Evolutionary conservation across 2,329 filamentous ascomycete genomes (phyloP), one percentile per base, ranked within the genome.

Genomic region (Didymosphaeria variabile): DNA sequence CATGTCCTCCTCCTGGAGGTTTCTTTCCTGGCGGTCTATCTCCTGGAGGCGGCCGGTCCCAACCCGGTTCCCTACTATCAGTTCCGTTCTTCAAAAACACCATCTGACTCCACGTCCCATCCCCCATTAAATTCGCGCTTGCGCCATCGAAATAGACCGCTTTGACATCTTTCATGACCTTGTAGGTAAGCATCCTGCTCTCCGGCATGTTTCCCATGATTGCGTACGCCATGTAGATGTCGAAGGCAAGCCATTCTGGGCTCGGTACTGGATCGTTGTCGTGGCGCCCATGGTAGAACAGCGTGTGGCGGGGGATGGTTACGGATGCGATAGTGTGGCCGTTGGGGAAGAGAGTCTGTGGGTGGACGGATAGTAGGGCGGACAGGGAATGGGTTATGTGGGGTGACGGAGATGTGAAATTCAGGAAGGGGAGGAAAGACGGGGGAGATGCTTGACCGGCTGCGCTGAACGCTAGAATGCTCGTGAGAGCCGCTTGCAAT

Each of bases 171-270:
- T 78, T 79, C 19, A 77, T 81, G 1, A 82, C 82, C 64, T 84
- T 79, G 67, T 83, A 86, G 1, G 81, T 84, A 40, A 85, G 74
- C 73, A 85, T 74, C 60, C 80, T 79, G 9, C 80, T 82, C 54
- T 81, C 70, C 36, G 78, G 74, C 26, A 75, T 73, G 0, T 72
- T 73, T 21, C 83, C 83, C 79, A 84, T 84, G 62, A 86, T 85
- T 5, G 81, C 81, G 64, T 85, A 85, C n/a, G 82, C 78, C 83
- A 85, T 85, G 59, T 82, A 82, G 67, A 82, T 73, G 67, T 85
- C 84, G 63, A 86, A 82, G 6, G 83, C 81, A 23, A 85, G 72
- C 83, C 83, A 86, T 71, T 86, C 84, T 13, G 83, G 83, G 57
- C 79, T 83, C 17, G 81, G 79, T 3, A 82, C 79, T 4, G 77